A percentile compares a stretch with the other conserved stretches of the same genome.
Conservation (phyloP, 1,284 basidiomycete species). For the Naganishia albida region DNA sequence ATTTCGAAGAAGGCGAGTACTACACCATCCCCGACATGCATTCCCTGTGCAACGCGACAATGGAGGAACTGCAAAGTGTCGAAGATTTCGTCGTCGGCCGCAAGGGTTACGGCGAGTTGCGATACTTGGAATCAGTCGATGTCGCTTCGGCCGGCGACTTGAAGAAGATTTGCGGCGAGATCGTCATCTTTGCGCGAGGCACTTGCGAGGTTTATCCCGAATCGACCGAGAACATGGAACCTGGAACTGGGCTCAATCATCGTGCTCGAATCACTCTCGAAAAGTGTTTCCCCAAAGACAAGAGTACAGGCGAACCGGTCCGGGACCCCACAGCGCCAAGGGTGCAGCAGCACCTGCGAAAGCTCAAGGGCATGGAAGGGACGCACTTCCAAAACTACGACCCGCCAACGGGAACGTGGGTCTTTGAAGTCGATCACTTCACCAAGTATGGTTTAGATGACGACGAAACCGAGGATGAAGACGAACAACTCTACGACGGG, state of each 20-base stretch:
- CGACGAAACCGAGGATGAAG: slow-evolving; percentile 47
- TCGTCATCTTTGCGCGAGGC: slow-evolving; percentile 72
- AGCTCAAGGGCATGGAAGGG: slow-evolving; percentile 79
- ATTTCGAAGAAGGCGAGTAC: slow-evolving; percentile 81
- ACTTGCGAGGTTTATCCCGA: slow-evolving; percentile 82
- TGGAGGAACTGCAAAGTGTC: slow-evolving; percentile 70
- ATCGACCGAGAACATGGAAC: slow-evolving; percentile 71
- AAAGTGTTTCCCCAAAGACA: slow-evolving; percentile 86
- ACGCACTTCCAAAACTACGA: slow-evolving; percentile 85
- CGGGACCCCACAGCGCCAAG: slow-evolving; percentile 76
- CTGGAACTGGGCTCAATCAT: slow-evolving; percentile 86
- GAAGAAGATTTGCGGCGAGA: slow-evolving; percentile 77
- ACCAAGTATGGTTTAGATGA: slow-evolving; percentile 54
- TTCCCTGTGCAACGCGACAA: slow-evolving; percentile 67
- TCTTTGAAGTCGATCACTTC: slow-evolving; percentile 91
- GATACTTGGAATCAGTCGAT: slow-evolving; percentile 89
- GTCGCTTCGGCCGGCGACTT: slow-evolving; percentile 81
- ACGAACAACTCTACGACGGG: slow-evolving; percentile 34
- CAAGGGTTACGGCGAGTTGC: slow-evolving; percentile 84
- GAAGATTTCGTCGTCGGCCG: slow-evolving; percentile 81
- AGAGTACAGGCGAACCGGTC: slow-evolving; percentile 86
- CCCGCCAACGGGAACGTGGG: slow-evolving; percentile 80
- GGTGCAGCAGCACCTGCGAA: slow-evolving; percentile 75
- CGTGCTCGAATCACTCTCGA: slow-evolving; percentile 76
- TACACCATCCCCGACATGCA: slow-evolving; percentile 77